A percentile compares a stretch with the other conserved stretches of the same genome.
phyloP scores from a whole-genome alignment of 768 basidiomycete genomes.

The Piloderma croceum region DNA sequence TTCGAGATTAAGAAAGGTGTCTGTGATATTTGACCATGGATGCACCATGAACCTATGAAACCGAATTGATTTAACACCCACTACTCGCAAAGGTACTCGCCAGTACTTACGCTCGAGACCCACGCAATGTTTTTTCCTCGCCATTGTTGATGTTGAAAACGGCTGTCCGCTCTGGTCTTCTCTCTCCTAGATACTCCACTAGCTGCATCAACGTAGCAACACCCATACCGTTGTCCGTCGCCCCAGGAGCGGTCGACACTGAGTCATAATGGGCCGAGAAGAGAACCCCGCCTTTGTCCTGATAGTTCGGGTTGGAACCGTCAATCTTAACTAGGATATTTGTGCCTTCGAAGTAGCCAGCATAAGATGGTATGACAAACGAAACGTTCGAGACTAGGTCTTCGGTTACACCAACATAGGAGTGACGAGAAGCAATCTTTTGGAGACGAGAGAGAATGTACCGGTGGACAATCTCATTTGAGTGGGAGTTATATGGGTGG shows the following conservation, averaged over 20 bases:
- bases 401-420: constrained; percentile 45
- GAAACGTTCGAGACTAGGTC: constrained; percentile 48
- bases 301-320: constrained; percentile 37
- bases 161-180: constrained; percentile 52
- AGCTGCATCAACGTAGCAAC: constrained; percentile 62
- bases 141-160: constrained; percentile 86
- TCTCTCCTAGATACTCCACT: constrained; percentile 45
- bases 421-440: constrained; percentile 37
- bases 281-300: constrained; percentile 43
- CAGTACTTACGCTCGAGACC: constrained; percentile 53
- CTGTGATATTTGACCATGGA: constrained; percentile 62
- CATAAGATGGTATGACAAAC: constrained; percentile 37
- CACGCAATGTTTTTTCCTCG: constrained; percentile 73
- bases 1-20: constrained; percentile 76
- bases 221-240: constrained; percentile 77
- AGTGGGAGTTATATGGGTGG: constrained; percentile 74
- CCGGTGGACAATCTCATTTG: constrained; percentile 60
- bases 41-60: constrained; percentile 58
- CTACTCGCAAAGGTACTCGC: neutral
- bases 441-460: constrained; percentile 54
- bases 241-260: constrained; percentile 68
- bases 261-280: constrained; percentile 84
- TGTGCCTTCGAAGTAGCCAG: constrained; percentile 57
- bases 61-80: neutral
- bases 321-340: constrained; percentile 65